phyloP scores from a whole-genome alignment of 352 stramenopile species.

The Phytopythium delawarense region DNA sequence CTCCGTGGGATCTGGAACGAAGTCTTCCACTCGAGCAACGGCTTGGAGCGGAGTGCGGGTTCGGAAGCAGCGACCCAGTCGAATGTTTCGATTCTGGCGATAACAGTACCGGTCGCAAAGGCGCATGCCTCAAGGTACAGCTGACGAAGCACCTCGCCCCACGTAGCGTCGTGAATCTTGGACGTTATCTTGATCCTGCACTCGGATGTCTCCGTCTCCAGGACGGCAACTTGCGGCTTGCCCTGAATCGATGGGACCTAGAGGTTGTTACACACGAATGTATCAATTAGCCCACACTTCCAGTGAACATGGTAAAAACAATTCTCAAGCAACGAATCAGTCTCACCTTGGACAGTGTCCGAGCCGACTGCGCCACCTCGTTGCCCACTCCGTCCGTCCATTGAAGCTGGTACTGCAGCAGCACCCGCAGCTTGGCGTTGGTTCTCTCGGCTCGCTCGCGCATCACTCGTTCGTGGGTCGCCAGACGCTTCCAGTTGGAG shows the following conservation, averaged over 20 bases:
- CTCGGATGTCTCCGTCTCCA: too few species aligned
- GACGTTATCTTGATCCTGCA: background rate
- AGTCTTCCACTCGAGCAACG: slow-evolving; percentile 2
- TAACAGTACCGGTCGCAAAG: background rate
- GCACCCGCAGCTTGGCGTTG: background rate
- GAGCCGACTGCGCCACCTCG: too few species aligned
- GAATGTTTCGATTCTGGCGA: background rate
- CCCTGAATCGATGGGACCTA: too few species aligned
- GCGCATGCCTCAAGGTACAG: background rate
- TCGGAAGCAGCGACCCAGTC: background rate
- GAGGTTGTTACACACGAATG: too few species aligned
- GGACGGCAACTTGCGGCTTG: too few species aligned
- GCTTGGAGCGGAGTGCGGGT: background rate
- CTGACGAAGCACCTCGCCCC: background rate
- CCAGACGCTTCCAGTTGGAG: background rate
- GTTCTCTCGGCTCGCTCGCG: background rate
- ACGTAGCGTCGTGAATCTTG: background rate
- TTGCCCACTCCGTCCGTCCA: too few species aligned
- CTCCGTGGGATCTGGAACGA: background rate
- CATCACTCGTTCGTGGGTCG: background rate
- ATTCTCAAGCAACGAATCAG: too few species aligned
- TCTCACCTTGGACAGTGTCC: too few species aligned
- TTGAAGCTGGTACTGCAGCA: background rate
- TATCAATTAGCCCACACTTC: too few species aligned
- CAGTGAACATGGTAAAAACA: too few species aligned